Evolutionary conservation across 805 yeast genomes (phyloP).

Genomic region (Metschnikowia sp.): DNA sequence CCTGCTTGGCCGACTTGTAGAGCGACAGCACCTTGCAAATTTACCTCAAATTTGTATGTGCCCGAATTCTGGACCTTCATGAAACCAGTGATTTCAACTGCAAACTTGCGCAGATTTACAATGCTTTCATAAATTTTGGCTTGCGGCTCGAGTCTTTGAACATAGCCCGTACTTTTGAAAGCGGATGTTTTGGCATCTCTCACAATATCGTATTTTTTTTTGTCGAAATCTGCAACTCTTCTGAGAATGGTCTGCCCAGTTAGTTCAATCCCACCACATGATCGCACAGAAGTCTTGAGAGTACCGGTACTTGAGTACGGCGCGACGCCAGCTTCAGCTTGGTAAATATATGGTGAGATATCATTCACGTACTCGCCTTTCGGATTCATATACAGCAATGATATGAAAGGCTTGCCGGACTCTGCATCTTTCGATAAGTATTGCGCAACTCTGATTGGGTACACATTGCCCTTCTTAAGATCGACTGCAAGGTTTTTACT

Average conservation of each 20-base stretch:
- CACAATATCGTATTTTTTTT: not conserved
- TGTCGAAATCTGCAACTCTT: not conserved
- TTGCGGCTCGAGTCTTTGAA: not conserved
- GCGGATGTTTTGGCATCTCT: not conserved
- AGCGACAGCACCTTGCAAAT: not conserved
- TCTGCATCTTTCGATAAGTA: not conserved
- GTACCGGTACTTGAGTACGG: not conserved
- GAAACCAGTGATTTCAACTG: not conserved
- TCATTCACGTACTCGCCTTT: not conserved
- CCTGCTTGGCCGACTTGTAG: not conserved
- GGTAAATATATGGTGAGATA: not conserved
- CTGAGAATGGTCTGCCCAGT: not conserved
- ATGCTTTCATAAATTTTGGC: not conserved
- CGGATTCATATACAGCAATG: not conserved
- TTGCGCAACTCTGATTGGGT: not conserved
- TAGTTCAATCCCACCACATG: not conserved
- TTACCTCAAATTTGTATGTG: not conserved
- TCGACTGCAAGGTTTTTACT: not conserved
- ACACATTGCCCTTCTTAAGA: not conserved
- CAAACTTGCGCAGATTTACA: constrained; percentile 2
- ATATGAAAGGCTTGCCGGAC: not conserved
- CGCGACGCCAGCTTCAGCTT: not conserved
- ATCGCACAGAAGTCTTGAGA: not conserved
- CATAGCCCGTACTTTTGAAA: not conserved
- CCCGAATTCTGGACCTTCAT: not conserved